phyloP scores from a whole-genome alignment of 176 grass and related monocot genomes.

The Neostapfia colusana region DNA sequence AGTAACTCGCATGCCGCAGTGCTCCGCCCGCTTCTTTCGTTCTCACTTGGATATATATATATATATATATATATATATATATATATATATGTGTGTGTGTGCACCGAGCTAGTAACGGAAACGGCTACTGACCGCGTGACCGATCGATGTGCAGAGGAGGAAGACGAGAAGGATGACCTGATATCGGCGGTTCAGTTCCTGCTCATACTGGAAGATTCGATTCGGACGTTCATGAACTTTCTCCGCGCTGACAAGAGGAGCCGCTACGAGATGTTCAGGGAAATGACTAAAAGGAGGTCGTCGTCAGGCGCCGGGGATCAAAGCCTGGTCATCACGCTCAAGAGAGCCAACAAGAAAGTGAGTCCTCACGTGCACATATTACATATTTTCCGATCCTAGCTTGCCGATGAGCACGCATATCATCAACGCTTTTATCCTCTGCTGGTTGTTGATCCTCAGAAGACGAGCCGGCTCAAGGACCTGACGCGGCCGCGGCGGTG shows the following conservation, averaged over 20 bases:
- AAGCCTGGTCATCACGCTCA: constrained; percentile 40
- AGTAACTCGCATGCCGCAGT: no score
- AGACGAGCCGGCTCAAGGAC: constrained; percentile 74
- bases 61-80: no score
- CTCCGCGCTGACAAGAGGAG: constrained; percentile 67
- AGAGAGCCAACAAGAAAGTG: constrained; percentile 59
- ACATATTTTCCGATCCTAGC: no score
- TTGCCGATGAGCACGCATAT: no score
- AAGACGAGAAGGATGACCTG: constrained; percentile 68
- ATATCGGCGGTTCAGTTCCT: constrained; percentile 82
- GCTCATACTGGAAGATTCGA: constrained; percentile 63
- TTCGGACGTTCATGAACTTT: constrained; percentile 87
- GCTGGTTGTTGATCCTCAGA: constrained; percentile 57
- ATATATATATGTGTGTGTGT: no score
- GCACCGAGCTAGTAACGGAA: no score
- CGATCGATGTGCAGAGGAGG: constrained; percentile 40
- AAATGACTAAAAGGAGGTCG: constrained; percentile 53
- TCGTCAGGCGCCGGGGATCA: constrained; percentile 46
- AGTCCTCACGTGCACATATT: not conserved
- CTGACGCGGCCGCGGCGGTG: constrained; percentile 60
- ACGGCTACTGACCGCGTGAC: no score
- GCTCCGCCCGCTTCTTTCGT: no score
- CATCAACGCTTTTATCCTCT: no score
- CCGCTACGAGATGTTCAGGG: constrained; percentile 67
- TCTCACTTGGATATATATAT: no score